Base-by-base conservation (phyloP, 164 flowering plant genomes). In the Vitis rupestris region DNA sequence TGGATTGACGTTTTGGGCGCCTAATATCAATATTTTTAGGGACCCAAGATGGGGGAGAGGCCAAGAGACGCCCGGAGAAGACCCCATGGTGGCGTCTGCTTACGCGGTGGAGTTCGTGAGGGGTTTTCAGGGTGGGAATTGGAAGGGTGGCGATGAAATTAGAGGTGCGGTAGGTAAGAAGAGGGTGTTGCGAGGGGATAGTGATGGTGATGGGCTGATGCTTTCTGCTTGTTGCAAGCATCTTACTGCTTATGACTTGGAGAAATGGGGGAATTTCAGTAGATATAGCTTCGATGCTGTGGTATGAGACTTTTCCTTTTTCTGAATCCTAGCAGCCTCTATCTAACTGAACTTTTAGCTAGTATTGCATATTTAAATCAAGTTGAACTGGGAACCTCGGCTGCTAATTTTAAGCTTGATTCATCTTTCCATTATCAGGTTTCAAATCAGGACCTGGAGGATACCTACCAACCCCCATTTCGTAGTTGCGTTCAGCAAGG, bases 191-290 rank as follows among this genome's bases (percentile, higher is more conserved):
- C 54, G 66, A 50, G 84, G 61, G n/a, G 73, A 63, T 57, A 75
- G 23, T 27, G 72, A 44, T 50, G 76, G 17, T 64, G 85, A 63
- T 54, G 66, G 57, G 56, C 78, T 93, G 76, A 88, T 85, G 96
- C 73, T 93, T 8, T 95, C 99, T 70, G 99, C 99, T 70, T 95
- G 99, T 77, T 95, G 99, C 66, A 95, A 95, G 85, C 99, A 95
- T 83, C 83, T 78, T 52, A 82, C 83, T 77, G 99, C 97, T 67
- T 95, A 95, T 86, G 99, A 95, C 81, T 72, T 95, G 82, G 99
- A 95, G 79, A 85, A 79, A 13, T 93, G 98, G 98, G 76, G 75
- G 23, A 75, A 75, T 61, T 85, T 80, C 74, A 81, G 75, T 67
- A 80, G 99, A 72, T 91, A 95, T 72, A 83, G 69, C 79, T 95